These are phyloP conservation scores for Botrytis medusae DNA, from an alignment of 2,329 filamentous ascomycete genomes.

Conservation along the genomic window DNA sequence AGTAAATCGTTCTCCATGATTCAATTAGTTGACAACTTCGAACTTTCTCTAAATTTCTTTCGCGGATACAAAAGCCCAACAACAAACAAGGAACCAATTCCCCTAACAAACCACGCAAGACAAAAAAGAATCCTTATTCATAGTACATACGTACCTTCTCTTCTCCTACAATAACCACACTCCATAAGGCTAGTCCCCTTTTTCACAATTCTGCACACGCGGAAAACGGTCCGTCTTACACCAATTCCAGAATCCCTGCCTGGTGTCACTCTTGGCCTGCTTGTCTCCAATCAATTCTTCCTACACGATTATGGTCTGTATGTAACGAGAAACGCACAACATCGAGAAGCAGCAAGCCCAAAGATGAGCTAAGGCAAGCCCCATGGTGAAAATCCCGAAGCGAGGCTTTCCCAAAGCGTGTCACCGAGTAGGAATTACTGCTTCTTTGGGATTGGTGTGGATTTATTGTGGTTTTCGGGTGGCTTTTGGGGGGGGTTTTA, in stretches of 20 bases:
- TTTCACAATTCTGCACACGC: constrained; percentile 21
- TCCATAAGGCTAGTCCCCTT: constrained; percentile 3
- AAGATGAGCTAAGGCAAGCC: neutral
- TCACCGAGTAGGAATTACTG: constrained; percentile 15
- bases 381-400: constrained; percentile 6
- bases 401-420: constrained; percentile 13
- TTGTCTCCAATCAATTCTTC: neutral
- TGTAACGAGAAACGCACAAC: constrained; percentile 9
- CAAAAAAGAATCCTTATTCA: neutral
- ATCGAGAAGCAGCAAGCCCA: neutral
- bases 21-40: neutral
- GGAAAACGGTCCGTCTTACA: constrained; percentile 26
- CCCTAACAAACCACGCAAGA: neutral
- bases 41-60: neutral
- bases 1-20: neutral
- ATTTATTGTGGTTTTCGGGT: neutral
- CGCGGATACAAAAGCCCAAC: neutral
- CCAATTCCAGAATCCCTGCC: neutral
- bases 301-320: neutral
- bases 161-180: constrained; percentile 10
- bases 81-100: neutral
- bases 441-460: neutral
- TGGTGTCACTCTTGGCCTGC: constrained; percentile 9
- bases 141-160: neutral
- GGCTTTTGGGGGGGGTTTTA: neutral